Base-by-base conservation (phyloP, 1,284 basidiomycete genomes). In the Chalciporus sp. region DNA sequence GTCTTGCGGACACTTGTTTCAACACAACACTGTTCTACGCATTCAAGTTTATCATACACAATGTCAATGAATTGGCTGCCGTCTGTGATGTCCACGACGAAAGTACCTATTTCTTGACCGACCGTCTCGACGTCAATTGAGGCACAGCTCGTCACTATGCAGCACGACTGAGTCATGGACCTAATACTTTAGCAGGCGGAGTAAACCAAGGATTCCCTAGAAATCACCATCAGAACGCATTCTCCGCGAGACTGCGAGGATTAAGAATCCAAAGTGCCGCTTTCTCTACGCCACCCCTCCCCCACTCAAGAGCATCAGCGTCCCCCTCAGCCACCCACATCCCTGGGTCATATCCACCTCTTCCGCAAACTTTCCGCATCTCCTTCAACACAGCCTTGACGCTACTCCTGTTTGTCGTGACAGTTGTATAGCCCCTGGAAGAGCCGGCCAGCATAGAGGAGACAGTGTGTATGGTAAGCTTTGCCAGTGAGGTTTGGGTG, bases 321-420 rank as follows among this genome's bases (percentile, higher is more conserved):
- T 58, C 59, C 39, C n/a, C 35, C 7, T 14, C 31, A 27, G 57
- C n/a, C 42, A 51, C 44, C 29, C 3, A 47, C 23, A 26, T 28
- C 26, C 41, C 51, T n/a, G 51, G 14, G 3, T 51, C 51, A 1
- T 42, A 61, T 35, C 20, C 47, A 17, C 35, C 33, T 11, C 33
- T 37, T 42, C 51, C 51, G 5, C 37, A 49, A 5, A 44, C 47
- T n/a, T 44, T 47, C 54, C 16, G 51, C 54, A 52, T 61, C 61
- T 85, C 85, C 56, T 79, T 76, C 58, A 91, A 64, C 35, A 93
- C 76, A n/a, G 86, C 84, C 65, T 82, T 85, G 28, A 92, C 83
- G 58, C 90, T 90, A 31, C 86, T 80, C 61, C 83, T 81, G 59
- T 93, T 93, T 17, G 90, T 89, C 6, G 88, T 91, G 45, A 94